phyloP scores from a whole-genome alignment of 495 filamentous ascomycete genomes.

The Xylaria intraflava region DNA sequence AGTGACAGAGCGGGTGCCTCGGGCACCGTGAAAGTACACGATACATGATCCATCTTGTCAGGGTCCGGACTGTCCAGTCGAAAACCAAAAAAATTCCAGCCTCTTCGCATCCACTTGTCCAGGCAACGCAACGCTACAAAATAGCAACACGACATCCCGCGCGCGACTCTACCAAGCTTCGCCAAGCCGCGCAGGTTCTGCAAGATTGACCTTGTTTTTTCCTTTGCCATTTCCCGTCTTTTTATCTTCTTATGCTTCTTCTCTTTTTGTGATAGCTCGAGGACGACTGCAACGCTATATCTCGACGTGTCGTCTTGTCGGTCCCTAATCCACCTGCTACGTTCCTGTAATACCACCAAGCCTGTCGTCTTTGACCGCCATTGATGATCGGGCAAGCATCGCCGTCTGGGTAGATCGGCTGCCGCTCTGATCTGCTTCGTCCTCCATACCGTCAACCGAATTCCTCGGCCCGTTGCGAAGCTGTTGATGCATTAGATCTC shows the following conservation, averaged over 20 bases:
- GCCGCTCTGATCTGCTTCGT: slow-evolving; percentile 26
- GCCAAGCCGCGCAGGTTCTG: not conserved
- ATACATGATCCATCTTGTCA: too few relatives aligned
- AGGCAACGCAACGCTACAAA: not conserved
- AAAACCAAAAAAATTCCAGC: slow-evolving; percentile 12
- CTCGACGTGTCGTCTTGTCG: slow-evolving; percentile 5
- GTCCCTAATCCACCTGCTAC: slow-evolving; percentile 1
- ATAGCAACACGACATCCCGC: not conserved
- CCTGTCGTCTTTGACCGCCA: slow-evolving; percentile 10
- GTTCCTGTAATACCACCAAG: not conserved
- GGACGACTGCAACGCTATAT: not conserved
- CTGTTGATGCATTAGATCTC: slow-evolving; percentile 1
- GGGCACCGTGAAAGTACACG: too few relatives aligned
- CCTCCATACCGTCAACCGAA: slow-evolving; percentile 3
- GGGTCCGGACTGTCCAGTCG: too few relatives aligned
- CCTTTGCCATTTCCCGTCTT: not conserved
- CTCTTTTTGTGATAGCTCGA: not conserved
- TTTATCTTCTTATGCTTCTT: not conserved
- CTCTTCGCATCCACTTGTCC: slow-evolving; percentile 8
- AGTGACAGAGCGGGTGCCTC: too few relatives aligned
- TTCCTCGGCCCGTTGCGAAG: not conserved
- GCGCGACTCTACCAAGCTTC: slow-evolving; percentile 5
- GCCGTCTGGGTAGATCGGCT: slow-evolving; percentile 35
- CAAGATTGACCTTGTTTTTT: not conserved
- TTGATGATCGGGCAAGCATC: slow-evolving; percentile 25